Percentiles rank a stretch among this genome's conserved stretches.
Conservation (phyloP, 768 basidiomycete genomes). For the Phlegmacium glaucopus region DNA sequence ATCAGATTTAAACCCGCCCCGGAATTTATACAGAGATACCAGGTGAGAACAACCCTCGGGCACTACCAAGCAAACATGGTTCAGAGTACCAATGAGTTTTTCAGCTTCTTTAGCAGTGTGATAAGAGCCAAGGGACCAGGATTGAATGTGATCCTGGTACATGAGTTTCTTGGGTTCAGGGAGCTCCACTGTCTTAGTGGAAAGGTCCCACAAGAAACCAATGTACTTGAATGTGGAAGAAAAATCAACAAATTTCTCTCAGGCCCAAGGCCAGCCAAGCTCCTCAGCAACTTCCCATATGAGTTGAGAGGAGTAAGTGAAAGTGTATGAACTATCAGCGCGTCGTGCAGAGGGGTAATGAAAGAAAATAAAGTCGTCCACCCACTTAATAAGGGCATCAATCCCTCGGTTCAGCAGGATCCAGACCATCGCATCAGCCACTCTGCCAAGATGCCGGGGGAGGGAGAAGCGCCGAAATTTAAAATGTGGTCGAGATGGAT, state of each 20-base stretch:
- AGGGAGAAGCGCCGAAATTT: slow-evolving; percentile 25
- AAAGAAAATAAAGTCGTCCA: slow-evolving; percentile 28
- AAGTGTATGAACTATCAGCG: slow-evolving; percentile 18
- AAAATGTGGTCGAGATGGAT: slow-evolving; percentile 31
- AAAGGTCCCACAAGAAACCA: slow-evolving; percentile 15
- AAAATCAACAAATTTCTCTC: slow-evolving; percentile 5
- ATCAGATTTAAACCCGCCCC: slow-evolving; percentile 19
- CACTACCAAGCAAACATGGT: slow-evolving; percentile 29
- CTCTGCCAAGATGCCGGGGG: slow-evolving; percentile 25
- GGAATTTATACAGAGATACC: slow-evolving; percentile 22
- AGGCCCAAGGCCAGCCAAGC: slow-evolving; percentile 13
- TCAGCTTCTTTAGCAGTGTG: slow-evolving; percentile 16
- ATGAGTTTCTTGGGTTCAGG: slow-evolving; percentile 21
- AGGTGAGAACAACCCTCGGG: slow-evolving; percentile 25
- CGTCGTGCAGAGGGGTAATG: neutral
- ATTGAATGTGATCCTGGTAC: neutral
- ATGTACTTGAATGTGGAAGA: slow-evolving; percentile 6
- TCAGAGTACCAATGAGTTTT: slow-evolving; percentile 29
- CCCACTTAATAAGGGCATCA: slow-evolving; percentile 14
- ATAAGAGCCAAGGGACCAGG: slow-evolving; percentile 17
- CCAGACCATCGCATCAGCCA: slow-evolving; percentile 28
- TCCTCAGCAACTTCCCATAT: neutral
- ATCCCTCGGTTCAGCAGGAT: slow-evolving; percentile 20
- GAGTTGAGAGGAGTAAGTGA: no score
- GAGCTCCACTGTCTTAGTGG: neutral